A percentile compares a stretch with the other conserved stretches of the same genome.
Conservation (phyloP, 257 asterid genomes). For the Scutellaria minor region DNA sequence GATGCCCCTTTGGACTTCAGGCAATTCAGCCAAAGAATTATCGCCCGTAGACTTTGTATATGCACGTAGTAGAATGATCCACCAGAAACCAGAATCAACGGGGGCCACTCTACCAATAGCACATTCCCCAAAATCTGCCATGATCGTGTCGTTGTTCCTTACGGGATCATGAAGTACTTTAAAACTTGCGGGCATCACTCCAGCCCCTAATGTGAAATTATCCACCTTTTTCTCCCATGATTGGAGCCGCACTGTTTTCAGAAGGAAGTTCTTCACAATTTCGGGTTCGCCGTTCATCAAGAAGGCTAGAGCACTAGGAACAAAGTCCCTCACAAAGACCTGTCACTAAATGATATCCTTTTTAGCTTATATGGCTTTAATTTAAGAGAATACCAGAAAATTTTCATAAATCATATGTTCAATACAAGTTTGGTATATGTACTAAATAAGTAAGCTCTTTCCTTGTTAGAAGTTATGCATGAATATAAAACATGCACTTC, state of each 20-base stretch:
- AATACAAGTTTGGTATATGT: background rate
- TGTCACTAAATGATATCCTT: slow-evolving; percentile 31
- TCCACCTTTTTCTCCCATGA: slow-evolving; percentile 96
- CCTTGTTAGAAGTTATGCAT: background rate
- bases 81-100: slow-evolving; percentile 97
- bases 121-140: slow-evolving; percentile 94
- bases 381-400: background rate
- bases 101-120: slow-evolving; percentile 99
- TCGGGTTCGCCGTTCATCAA: slow-evolving; percentile 96
- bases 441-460: background rate
- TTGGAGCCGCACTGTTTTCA: slow-evolving; percentile 84
- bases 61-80: slow-evolving; percentile 94
- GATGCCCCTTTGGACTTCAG: slow-evolving; percentile 87
- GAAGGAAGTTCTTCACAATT: slow-evolving; percentile 84
- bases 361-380: background rate
- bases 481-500: background rate
- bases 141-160: slow-evolving; percentile 72
- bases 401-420: background rate
- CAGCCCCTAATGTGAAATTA: slow-evolving; percentile 85
- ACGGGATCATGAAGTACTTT: slow-evolving; percentile 89
- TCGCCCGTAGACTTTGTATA: slow-evolving; percentile 97
- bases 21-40: slow-evolving; percentile 74
- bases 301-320: slow-evolving; percentile 93
- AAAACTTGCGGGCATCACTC: slow-evolving; percentile 97
- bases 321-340: slow-evolving; percentile 92